Conservation (phyloP, 495 filamentous ascomycete genomes). For the Wilcoxina mikolae region DNA sequence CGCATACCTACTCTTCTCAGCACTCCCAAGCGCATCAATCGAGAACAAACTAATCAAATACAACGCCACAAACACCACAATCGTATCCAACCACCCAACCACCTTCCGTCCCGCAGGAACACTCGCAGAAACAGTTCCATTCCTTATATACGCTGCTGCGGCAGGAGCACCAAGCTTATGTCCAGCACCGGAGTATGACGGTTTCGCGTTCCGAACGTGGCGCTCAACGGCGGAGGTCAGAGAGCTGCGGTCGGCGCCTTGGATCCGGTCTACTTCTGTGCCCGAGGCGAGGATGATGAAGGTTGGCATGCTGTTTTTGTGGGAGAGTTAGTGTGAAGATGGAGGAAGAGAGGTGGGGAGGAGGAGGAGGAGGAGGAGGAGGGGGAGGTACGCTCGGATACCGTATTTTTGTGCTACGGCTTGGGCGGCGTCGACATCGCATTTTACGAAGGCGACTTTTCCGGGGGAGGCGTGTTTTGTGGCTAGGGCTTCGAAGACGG, state of each 20-base stretch:
- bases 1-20: constrained; percentile 1
- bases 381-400: constrained; percentile 32
- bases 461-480: constrained; percentile 31
- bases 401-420: constrained; percentile 36
- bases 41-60: constrained; percentile 46
- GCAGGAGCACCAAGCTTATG: constrained; percentile 32
- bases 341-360: too few relatives aligned
- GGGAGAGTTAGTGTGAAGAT: constrained; percentile 29
- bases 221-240: constrained; percentile 63
- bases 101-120: constrained; percentile 26
- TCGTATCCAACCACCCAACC: constrained; percentile 27
- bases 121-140: constrained; percentile 15
- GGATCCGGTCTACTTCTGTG: constrained; percentile 53
- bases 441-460: constrained; percentile 43
- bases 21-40: not conserved
- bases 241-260: constrained; percentile 60
- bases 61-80: constrained; percentile 44
- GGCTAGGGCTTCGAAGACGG: constrained; percentile 41
- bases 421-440: constrained; percentile 41
- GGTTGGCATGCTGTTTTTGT: too few relatives aligned
- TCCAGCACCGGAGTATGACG: constrained; percentile 30
- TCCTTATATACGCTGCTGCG: constrained; percentile 27
- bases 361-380: not conserved
- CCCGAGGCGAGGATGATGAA: constrained; percentile 76
- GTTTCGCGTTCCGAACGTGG: constrained; percentile 45